These are phyloP conservation scores for Coprinopsis strossmayeri DNA, from an alignment of 768 basidiomycete species.

Conservation along the genomic window DNA sequence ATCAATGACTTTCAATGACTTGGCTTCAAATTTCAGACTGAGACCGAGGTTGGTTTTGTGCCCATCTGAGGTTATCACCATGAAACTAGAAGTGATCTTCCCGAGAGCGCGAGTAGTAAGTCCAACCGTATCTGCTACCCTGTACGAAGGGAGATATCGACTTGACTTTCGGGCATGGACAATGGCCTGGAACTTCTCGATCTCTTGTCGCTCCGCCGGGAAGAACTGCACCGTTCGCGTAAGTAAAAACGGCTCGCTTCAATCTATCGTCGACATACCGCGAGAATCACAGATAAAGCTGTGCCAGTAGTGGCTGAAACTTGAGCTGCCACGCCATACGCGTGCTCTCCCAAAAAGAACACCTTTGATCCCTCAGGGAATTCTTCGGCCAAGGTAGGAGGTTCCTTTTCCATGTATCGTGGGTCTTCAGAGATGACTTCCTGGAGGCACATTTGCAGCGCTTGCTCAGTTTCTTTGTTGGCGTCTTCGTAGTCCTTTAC, in stretches of 20 bases:
- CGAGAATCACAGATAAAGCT: constrained; percentile 75
- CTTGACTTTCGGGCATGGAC: constrained; percentile 47
- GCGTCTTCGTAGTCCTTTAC: constrained; percentile 89
- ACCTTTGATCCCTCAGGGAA: constrained; percentile 88
- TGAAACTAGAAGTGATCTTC: constrained; percentile 88
- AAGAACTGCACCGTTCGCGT: constrained; percentile 62
- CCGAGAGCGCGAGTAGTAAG: constrained; percentile 78
- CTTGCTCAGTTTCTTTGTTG: constrained; percentile 80
- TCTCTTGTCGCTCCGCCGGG: constrained; percentile 76
- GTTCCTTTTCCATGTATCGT: constrained; percentile 72
- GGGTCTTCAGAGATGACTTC: constrained; percentile 87
- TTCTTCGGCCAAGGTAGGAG: constrained; percentile 80
- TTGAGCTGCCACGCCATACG: constrained; percentile 93
- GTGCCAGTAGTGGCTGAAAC: constrained; percentile 68
- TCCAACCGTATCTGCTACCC: constrained; percentile 63
- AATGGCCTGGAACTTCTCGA: constrained; percentile 66
- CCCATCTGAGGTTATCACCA: constrained; percentile 73
- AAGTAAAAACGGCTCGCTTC: neutral
- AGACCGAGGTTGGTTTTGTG: constrained; percentile 88
- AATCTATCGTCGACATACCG: constrained; percentile 40
- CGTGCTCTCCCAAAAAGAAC: constrained; percentile 93
- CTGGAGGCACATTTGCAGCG: constrained; percentile 79
- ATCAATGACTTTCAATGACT: constrained; percentile 86
- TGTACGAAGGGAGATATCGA: constrained; percentile 75
- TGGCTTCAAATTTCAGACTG: constrained; percentile 94